Evolutionary conservation across 2,329 filamentous ascomycete genomes (phyloP).

Genomic region (Exophiala bonariae): DNA sequence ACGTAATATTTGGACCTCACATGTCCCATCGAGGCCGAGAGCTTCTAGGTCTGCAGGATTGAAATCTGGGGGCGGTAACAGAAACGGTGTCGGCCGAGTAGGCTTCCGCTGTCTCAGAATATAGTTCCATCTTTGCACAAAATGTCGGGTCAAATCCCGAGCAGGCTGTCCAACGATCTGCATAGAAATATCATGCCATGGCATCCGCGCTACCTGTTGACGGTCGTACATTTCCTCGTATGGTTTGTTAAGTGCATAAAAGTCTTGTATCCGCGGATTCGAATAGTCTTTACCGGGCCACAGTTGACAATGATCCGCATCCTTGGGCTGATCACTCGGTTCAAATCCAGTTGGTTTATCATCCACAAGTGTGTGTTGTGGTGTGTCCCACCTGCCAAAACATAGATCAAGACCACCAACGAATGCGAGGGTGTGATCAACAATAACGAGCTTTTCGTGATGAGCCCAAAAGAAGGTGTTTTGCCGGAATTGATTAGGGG

Average conservation of each 20-base stretch:
- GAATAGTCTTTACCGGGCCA: slow-evolving; percentile 99
- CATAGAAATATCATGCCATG: slow-evolving; percentile 98
- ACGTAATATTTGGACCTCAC: slow-evolving; percentile 91
- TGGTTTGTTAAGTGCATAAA: slow-evolving; percentile 86
- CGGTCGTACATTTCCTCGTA: slow-evolving; percentile 99
- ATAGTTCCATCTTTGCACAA: slow-evolving; percentile 98
- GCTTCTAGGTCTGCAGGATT: slow-evolving; percentile 81
- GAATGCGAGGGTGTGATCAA: slow-evolving; percentile 95
- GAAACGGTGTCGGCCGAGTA: slow-evolving; percentile 86
- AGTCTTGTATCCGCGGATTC: slow-evolving; percentile 92
- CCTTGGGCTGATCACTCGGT: slow-evolving; percentile 70
- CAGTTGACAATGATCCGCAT: slow-evolving; percentile 90
- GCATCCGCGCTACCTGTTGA: slow-evolving; percentile 85
- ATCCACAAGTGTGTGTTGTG: slow-evolving; percentile 85
- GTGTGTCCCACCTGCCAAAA: slow-evolving; percentile 96
- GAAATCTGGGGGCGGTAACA: slow-evolving; percentile 91
- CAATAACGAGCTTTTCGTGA: slow-evolving; percentile 95
- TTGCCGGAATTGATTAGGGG: slow-evolving; percentile 96
- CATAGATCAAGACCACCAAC: slow-evolving; percentile 94
- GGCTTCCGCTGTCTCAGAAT: slow-evolving; percentile 89
- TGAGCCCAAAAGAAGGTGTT: slow-evolving; percentile 99
- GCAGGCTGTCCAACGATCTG: slow-evolving; percentile 96
- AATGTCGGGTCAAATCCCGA: slow-evolving; percentile 89
- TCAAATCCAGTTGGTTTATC: slow-evolving; percentile 97
- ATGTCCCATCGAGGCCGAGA: slow-evolving; percentile 87